These are phyloP conservation scores for Tolypocladium sp. DNA, from an alignment of 2,329 filamentous ascomycete genomes.

Conservation along the genomic window DNA sequence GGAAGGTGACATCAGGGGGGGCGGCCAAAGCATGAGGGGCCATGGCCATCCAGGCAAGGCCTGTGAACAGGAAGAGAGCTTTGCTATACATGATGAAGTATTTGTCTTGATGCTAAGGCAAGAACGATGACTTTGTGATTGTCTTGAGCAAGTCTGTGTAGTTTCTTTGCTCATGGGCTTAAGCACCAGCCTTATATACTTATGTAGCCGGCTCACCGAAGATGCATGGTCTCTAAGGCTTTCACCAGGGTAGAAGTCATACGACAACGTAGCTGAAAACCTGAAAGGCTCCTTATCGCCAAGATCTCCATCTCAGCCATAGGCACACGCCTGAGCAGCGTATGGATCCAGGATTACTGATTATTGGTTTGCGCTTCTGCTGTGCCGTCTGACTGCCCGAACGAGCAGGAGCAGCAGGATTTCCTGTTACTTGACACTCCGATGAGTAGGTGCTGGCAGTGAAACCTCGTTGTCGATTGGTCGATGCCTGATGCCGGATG, in stretches of 20 bases:
- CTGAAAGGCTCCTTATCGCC: neutral
- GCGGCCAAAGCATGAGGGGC: neutral
- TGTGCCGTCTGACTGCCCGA: too few relatives aligned
- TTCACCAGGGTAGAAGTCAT: too few relatives aligned
- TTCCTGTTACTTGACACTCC: neutral
- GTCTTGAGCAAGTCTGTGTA: too few relatives aligned
- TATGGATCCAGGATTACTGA: too few relatives aligned
- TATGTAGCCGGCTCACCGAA: neutral
- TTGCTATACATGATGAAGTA: constrained; percentile 1
- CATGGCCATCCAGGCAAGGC: neutral
- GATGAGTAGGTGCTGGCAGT: neutral
- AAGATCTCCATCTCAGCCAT: neutral
- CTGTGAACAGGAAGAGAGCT: neutral
- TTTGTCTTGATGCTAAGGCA: neutral
- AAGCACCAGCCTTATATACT: neutral
- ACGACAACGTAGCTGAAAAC: neutral
- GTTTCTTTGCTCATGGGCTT: too few relatives aligned
- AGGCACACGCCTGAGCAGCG: too few relatives aligned
- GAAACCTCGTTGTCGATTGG: neutral
- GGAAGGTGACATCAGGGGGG: constrained; percentile 11
- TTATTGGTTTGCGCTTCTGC: neutral
- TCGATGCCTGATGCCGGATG: neutral
- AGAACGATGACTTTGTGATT: too few relatives aligned
- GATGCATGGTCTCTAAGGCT: neutral
- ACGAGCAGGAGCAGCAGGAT: neutral